Percentiles rank a stretch among this genome's conserved stretches.
Conservation (phyloP, 805 yeast genomes). For the Kazachstania bromeliacearum region DNA sequence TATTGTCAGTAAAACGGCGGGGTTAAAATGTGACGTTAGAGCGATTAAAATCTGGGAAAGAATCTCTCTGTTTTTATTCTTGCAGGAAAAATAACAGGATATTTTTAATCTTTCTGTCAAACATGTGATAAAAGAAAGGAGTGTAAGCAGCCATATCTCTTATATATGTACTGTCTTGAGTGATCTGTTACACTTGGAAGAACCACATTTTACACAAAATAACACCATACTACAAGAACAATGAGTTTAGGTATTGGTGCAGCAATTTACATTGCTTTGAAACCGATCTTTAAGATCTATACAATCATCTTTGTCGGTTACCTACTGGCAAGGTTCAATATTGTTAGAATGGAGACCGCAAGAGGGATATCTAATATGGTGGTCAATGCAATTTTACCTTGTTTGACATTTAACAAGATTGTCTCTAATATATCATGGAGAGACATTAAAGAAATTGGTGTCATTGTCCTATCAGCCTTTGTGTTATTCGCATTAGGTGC, state of each 20-base stretch:
- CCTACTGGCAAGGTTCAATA: constrained; percentile 49
- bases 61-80: too few species aligned
- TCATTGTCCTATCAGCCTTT: constrained; percentile 41
- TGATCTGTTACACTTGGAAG: too few species aligned
- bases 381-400: constrained; percentile 62
- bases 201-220: too few species aligned
- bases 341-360: constrained; percentile 57
- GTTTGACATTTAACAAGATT: constrained; percentile 64
- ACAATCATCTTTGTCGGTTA: constrained; percentile 61
- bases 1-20: too few species aligned
- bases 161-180: too few species aligned
- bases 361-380: constrained; percentile 62
- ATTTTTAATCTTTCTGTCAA: too few species aligned
- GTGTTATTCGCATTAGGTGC: constrained; percentile 40
- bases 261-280: constrained; percentile 67
- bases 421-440: constrained; percentile 55
- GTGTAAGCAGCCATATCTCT: too few species aligned
- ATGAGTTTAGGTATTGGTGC: constrained; percentile 37
- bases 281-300: constrained; percentile 81
- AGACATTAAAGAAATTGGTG: constrained; percentile 65
- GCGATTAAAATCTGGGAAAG: too few species aligned
- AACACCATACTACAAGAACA: neutral
- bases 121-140: too few species aligned
- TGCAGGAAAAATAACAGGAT: too few species aligned
- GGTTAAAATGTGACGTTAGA: too few species aligned